Evolutionary conservation across 495 filamentous ascomycete species (phyloP).

Genomic region (Penicillium riverlandense): DNA sequence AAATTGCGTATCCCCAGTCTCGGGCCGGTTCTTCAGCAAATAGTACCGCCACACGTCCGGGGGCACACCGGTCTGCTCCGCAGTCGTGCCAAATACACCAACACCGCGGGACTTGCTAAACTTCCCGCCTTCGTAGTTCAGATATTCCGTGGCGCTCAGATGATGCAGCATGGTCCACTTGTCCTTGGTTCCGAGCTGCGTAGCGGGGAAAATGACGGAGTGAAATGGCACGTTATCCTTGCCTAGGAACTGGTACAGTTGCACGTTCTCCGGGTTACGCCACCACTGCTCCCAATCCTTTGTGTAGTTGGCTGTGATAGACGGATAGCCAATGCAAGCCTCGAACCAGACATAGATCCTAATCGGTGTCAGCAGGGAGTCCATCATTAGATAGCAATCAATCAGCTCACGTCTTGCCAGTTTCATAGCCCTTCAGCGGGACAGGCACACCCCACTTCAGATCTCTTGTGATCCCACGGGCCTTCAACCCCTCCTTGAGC

Average conservation of each 20-base stretch:
- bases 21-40: constrained; percentile 79
- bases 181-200: constrained; percentile 74
- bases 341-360: constrained; percentile 95
- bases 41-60: constrained; percentile 92
- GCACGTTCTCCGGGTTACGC: constrained; percentile 80
- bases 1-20: constrained; percentile 84
- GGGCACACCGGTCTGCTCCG: constrained; percentile 79
- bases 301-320: constrained; percentile 91
- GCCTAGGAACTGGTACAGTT: constrained; percentile 95
- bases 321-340: constrained; percentile 92
- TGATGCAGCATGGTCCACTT: constrained; percentile 90
- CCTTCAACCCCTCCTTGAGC: constrained; percentile 75
- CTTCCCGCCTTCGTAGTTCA: constrained; percentile 94
- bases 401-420: no score
- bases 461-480: constrained; percentile 86
- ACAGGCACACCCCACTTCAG: constrained; percentile 82
- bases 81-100: constrained; percentile 87
- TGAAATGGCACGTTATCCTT: constrained; percentile 97
- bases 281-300: constrained; percentile 93
- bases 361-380: no score
- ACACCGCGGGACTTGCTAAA: constrained; percentile 89
- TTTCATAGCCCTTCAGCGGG: constrained; percentile 53
- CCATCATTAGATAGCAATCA: no score
- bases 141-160: constrained; percentile 86
- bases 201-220: constrained; percentile 84